Evolutionary conservation across 768 basidiomycete species (phyloP).

Genomic region (Termitomyces sp.): DNA sequence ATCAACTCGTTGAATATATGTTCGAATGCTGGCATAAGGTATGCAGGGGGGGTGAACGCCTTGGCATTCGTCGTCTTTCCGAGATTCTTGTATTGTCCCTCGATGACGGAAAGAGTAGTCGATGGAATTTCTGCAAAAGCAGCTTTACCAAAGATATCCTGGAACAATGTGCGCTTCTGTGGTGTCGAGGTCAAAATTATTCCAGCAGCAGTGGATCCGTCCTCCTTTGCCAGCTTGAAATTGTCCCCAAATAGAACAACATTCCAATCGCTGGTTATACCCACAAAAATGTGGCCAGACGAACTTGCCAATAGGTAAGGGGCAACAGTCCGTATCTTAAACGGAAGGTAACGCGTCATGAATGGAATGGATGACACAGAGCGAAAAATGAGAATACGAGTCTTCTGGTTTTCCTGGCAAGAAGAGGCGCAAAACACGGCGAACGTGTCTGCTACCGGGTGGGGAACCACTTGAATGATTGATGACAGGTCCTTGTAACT

Average conservation of each 20-base stretch:
- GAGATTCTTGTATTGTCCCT: background rate
- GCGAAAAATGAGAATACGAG: slow-evolving; percentile 43
- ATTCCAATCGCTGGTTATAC: slow-evolving; percentile 61
- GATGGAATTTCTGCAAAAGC: slow-evolving; percentile 41
- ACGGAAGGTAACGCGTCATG: slow-evolving; percentile 47
- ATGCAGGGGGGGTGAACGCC: slow-evolving; percentile 60
- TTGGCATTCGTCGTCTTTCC: slow-evolving; percentile 6
- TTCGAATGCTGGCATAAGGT: slow-evolving; percentile 71
- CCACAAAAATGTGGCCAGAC: slow-evolving; percentile 52
- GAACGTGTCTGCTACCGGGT: slow-evolving; percentile 53
- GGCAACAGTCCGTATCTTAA: slow-evolving; percentile 48
- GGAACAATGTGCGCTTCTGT: slow-evolving; percentile 61
- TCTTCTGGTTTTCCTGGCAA: slow-evolving; percentile 23
- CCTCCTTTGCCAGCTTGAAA: slow-evolving; percentile 32
- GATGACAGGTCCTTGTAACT: slow-evolving; percentile 30
- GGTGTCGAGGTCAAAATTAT: slow-evolving; percentile 22
- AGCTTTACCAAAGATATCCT: slow-evolving; percentile 85
- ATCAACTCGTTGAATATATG: slow-evolving; percentile 60
- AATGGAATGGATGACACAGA: slow-evolving; percentile 38
- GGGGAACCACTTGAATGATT: slow-evolving; percentile 45
- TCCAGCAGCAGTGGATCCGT: slow-evolving; percentile 34
- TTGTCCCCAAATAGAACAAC: slow-evolving; percentile 67
- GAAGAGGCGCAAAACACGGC: slow-evolving; percentile 42
- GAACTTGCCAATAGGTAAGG: slow-evolving; percentile 26
- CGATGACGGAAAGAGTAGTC: slow-evolving; percentile 10